A percentile compares a stretch with the other conserved stretches of the same genome.
Conservation (phyloP, 1,139 yeast species). For the Lodderomyces parapsilosis region DNA sequence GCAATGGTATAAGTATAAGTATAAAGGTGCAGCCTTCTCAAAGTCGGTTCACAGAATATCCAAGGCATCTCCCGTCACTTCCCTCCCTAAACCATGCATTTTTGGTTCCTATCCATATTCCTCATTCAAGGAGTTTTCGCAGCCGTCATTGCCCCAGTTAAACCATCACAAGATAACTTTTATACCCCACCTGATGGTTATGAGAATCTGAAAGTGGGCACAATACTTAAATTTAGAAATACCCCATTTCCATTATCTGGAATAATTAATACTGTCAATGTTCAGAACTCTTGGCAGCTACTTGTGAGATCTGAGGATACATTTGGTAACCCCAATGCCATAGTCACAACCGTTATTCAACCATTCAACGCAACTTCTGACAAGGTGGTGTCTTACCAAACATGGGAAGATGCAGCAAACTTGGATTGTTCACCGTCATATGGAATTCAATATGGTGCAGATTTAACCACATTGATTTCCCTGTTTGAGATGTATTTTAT, state of each 20-base stretch:
- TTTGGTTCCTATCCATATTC: background rate
- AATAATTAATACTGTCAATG: constrained; percentile 7
- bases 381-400: constrained; percentile 20
- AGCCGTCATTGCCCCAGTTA: background rate
- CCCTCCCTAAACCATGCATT: background rate
- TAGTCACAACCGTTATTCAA: constrained; percentile 32
- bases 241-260: constrained; percentile 16
- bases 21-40: too few species aligned
- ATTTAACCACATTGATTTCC: constrained; percentile 11
- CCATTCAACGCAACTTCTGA: constrained; percentile 26
- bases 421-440: constrained; percentile 15
- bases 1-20: background rate
- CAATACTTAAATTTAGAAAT: constrained; percentile 24
- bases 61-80: background rate
- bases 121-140: background rate
- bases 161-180: constrained; percentile 25
- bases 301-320: constrained; percentile 32
- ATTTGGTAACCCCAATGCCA: constrained; percentile 27
- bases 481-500: constrained; percentile 22
- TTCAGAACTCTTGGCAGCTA: constrained; percentile 27
- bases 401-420: constrained; percentile 14
- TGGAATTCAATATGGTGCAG: constrained; percentile 15
- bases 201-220: constrained; percentile 24
- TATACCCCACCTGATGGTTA: constrained; percentile 26
- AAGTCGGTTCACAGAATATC: too few species aligned